phyloP scores from a whole-genome alignment of 345 rosid species.

The Eucalyptus cloeziana region DNA sequence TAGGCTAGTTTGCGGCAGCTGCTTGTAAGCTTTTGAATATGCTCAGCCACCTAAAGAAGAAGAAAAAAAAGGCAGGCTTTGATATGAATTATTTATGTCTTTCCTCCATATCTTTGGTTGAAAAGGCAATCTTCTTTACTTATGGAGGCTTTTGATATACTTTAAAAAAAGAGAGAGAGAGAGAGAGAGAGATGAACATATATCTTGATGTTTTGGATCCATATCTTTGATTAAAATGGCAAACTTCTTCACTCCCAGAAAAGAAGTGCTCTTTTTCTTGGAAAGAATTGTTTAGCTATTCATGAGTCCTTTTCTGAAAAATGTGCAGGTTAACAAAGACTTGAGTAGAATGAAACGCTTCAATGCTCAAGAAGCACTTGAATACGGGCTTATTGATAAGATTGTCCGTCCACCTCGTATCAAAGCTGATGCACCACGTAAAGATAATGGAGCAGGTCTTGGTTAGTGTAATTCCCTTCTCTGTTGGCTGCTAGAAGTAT shows the following conservation, averaged over 20 bases:
- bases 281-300: background rate
- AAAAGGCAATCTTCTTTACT: background rate
- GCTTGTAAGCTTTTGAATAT: background rate
- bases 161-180: rapidly evolving
- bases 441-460: slow-evolving; percentile 44
- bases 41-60: background rate
- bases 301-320: background rate
- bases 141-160: background rate
- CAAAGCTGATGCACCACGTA: slow-evolving; percentile 40
- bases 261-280: background rate
- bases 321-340: slow-evolving; percentile 58
- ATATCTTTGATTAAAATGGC: background rate
- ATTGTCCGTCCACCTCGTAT: slow-evolving; percentile 50
- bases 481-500: background rate
- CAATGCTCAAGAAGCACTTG: slow-evolving; percentile 67
- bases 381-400: slow-evolving; percentile 80
- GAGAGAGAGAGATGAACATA: background rate
- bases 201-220: background rate
- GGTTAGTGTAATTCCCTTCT: slow-evolving; percentile 17
- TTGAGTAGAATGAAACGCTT: slow-evolving; percentile 48
- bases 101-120: background rate
- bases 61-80: background rate
- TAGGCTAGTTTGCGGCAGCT: background rate
- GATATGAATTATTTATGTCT: background rate
- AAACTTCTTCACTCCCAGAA: background rate